Evolutionary conservation across 352 stramenopile species (phyloP), one percentile per base, ranked within the genome.

Genomic region (Pythium coloratum): DNA sequence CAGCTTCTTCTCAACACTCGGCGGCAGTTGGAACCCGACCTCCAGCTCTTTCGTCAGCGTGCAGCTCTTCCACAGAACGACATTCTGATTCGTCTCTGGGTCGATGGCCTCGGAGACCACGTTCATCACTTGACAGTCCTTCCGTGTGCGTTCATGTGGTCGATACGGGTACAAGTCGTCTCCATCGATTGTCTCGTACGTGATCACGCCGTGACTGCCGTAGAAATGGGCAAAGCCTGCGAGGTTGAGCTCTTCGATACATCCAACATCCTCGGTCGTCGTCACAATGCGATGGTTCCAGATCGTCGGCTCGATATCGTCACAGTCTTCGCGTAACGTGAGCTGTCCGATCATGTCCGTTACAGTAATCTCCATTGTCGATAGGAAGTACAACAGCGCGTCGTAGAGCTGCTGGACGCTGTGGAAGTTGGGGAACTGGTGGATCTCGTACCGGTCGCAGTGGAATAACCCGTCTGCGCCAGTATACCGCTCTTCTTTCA

Each of bases 301-400:
- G 12, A 81, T 74, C 6, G 56, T 66, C 16, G 53, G 59, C 7
- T 64, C 64, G 10, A 70, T 62, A 26, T 73, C 66, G 20, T 80
- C 73, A 24, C 76, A 71, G 66, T 86, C 76, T 54, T 88, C 77
- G 3, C 76, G 74, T 18, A 86, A 55, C 18, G 77, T 82, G 2
- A 77, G 69, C 42, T 83, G 57, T 4, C 77, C 79, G 10, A 86
- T 38, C 14, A 67, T 70, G 50, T 82, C 76, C 2, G 76, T 77
- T 26, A 89, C 76, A 2, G 47, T 80, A 47, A 84, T 85, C 61
- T 86, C 78, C 60, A 85, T 75, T n/a, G 76, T 82, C 8, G 76
- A 49, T 33, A 76, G 69, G 64, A 77, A 81, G 14, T 68, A 73
- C 18, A 75, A 55, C 12, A 83, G 64, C 6, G 69, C 66, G 14